Conservation (phyloP, 2,329 filamentous ascomycete genomes). For the Talaromyces sp. region DNA sequence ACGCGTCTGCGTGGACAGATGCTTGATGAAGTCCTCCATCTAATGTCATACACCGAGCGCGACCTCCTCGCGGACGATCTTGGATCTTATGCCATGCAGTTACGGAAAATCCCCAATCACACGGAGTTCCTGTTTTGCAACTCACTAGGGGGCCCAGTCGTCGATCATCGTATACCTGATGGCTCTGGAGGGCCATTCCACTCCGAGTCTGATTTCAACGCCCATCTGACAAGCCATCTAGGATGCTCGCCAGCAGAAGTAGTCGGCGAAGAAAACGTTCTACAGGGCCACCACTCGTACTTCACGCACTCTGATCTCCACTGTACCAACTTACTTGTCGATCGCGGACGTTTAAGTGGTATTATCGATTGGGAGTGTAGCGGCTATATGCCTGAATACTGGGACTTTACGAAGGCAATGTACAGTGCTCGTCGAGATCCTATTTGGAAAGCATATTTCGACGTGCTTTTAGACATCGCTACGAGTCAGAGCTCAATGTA, state of each 20-base stretch:
- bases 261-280: not conserved
- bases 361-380: slow-evolving; percentile 19
- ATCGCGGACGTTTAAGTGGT: slow-evolving; percentile 14
- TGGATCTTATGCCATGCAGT: slow-evolving; percentile 3
- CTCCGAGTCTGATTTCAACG: slow-evolving; percentile 10
- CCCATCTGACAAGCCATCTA: slow-evolving; percentile 5
- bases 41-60: slow-evolving; percentile 9
- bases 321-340: slow-evolving; percentile 11
- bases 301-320: slow-evolving; percentile 16
- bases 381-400: slow-evolving; percentile 16
- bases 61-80: slow-evolving; percentile 4
- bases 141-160: slow-evolving; percentile 1
- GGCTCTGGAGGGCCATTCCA: slow-evolving; percentile 6
- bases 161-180: slow-evolving; percentile 8
- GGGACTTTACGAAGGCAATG: slow-evolving; percentile 15
- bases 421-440: not conserved
- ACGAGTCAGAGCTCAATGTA: slow-evolving; percentile 1
- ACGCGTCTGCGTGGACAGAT: not conserved
- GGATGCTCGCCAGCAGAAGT: slow-evolving; percentile 2
- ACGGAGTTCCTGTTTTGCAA: slow-evolving; percentile 3
- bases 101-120: slow-evolving; percentile 4
- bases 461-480: not conserved
- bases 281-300: slow-evolving; percentile 7
- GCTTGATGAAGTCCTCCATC: slow-evolving; percentile 2
- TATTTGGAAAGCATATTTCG: slow-evolving; percentile 3